Conservation (phyloP, 768 basidiomycete genomes). For the Lyophyllum shimeji region DNA sequence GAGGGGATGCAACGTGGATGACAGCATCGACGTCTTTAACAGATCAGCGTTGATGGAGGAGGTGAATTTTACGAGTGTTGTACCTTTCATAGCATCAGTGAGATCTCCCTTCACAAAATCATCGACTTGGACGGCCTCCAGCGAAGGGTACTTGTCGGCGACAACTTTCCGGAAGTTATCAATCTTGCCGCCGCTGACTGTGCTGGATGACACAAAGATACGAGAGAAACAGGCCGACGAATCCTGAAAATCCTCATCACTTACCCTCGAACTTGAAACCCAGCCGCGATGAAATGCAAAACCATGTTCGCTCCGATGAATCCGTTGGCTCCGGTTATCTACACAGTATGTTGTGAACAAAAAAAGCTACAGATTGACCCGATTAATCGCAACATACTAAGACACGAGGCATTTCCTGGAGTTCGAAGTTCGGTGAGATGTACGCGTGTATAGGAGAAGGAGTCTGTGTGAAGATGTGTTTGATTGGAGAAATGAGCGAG, state of each 20-base stretch:
- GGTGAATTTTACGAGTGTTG: neutral
- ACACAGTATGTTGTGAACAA: neutral
- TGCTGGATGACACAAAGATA: constrained; percentile 6
- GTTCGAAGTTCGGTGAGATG: no score
- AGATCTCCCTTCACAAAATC: constrained; percentile 28
- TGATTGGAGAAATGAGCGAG: no score
- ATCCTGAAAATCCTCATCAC: neutral
- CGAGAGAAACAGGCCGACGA: neutral
- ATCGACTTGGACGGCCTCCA: constrained; percentile 21
- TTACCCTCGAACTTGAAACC: constrained; percentile 24
- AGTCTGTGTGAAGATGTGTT: no score
- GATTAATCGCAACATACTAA: neutral
- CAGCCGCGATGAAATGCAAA: constrained; percentile 18
- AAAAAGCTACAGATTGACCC: neutral
- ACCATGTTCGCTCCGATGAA: constrained; percentile 24
- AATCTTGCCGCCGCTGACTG: constrained; percentile 19
- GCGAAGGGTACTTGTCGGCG: constrained; percentile 11
- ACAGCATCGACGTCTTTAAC: constrained; percentile 35
- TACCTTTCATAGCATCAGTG: constrained; percentile 43
- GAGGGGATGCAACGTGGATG: constrained; percentile 34
- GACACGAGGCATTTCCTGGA: neutral
- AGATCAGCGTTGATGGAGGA: neutral
- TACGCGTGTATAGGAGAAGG: no score
- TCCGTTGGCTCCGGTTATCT: constrained; percentile 26
- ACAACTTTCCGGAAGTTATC: constrained; percentile 12